Evolutionary conservation across 805 yeast species (phyloP), one percentile per base, ranked within the genome.

Genomic region (Metschnikowia sp.): DNA sequence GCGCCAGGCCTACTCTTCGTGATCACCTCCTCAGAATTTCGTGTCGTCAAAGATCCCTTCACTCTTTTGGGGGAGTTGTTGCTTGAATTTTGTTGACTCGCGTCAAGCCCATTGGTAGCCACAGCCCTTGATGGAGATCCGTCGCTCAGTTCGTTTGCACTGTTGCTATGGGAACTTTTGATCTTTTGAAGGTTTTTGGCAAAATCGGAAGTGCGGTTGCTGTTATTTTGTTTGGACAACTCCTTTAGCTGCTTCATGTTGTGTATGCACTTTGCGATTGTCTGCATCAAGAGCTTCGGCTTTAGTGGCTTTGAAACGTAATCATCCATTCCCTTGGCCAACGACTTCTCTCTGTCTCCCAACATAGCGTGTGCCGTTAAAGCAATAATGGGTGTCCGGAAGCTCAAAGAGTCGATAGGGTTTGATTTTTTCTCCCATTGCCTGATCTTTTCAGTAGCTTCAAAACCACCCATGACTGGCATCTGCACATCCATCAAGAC

Each of bases 391-490:
- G 96, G 96, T 1, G 92, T 85, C 49, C 95, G 76, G 51, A 84
- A 82, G 31, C 86, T 77, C 43, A 83, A 76, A 8, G 84, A 78
- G 61, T 82, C 84, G 19, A 81, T 79, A 38, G 91, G 89, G 52
- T 84, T 83, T 18, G 82, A 77, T 65, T 84, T 85, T 70, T 78
- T 81, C 66, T 88, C 96, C 95, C 95, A 88, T 60, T 86, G 89
- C 56, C 96, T 74, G 45, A 88, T 88, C 65, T 82, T 81, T 40
- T 84, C 88, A 1, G 96, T 88, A 2, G 96, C 96, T 61, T 88
- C 96, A 64, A 88, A 88, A 0, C 96, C 96, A 29, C 96, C 96
- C 94, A 88, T 89, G 12, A 87, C 88, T 8, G 96, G 96, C 96
- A 88, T 88, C 65, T 88, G 96, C 39, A 88, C 96, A 69, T 88